phyloP scores from a whole-genome alignment of 495 filamentous ascomycete genomes.

The Penicillium robsamsonii region DNA sequence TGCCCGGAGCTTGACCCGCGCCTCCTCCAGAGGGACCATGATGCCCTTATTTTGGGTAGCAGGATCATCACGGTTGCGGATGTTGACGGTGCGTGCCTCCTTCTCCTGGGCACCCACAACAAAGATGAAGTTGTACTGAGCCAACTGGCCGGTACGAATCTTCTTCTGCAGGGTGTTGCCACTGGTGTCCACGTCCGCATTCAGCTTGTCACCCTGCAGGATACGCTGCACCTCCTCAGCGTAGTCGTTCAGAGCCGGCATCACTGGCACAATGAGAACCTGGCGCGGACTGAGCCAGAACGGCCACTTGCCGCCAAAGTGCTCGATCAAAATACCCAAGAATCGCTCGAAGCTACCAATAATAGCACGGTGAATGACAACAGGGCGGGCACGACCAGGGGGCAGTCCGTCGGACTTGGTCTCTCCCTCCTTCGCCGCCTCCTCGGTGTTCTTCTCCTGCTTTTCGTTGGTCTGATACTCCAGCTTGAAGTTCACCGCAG shows the following conservation, averaged over 20 bases:
- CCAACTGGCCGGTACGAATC: conserved; percentile 81
- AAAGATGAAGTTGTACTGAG: conserved; percentile 91
- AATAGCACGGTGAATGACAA: conserved; percentile 97
- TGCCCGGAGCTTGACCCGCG: conserved; percentile 65
- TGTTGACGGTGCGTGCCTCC: conserved; percentile 75
- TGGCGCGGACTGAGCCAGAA: conserved; percentile 97
- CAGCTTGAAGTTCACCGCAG: conserved; percentile 78
- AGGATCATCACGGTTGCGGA: conserved; percentile 85
- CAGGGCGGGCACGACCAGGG: conserved; percentile 80
- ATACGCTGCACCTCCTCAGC: conserved; percentile 73
- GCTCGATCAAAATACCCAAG: conserved; percentile 88
- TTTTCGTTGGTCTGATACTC: conserved; percentile 77
- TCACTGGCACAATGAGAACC: conserved; percentile 88
- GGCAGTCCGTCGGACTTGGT: conserved; percentile 38
- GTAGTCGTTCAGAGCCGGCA: conserved; percentile 80
- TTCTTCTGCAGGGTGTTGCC: conserved; percentile 97
- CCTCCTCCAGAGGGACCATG: conserved; percentile 73
- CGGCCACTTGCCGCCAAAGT: conserved; percentile 97
- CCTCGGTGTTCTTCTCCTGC: conserved; percentile 34
- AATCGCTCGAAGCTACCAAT: conserved; percentile 93
- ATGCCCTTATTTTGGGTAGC: conserved; percentile 73
- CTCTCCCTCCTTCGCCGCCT: conserved; percentile 33
- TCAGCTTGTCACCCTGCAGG: conserved; percentile 55
- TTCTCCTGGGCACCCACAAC: conserved; percentile 84
- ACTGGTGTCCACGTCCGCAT: conserved; percentile 82